phyloP scores from a whole-genome alignment of 495 filamentous ascomycete species.

The Annulohypoxylon bovei region DNA sequence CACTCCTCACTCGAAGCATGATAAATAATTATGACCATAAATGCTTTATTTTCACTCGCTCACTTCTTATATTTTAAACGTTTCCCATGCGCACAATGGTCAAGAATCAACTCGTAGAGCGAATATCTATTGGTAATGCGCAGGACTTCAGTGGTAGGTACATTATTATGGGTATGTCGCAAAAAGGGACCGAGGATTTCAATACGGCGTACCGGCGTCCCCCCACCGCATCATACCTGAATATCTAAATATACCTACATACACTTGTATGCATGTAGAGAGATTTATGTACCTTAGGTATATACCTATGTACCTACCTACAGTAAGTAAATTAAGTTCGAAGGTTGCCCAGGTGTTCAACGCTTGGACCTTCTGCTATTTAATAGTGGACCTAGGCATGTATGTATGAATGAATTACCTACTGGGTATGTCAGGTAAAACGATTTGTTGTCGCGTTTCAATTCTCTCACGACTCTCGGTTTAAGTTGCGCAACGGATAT shows the following conservation, averaged over 20 bases:
- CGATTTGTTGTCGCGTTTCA: constrained; percentile 22
- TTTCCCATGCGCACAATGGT: neutral
- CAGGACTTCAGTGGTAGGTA: no score
- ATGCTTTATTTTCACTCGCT: neutral
- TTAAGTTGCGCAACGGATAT: neutral
- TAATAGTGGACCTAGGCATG: neutral
- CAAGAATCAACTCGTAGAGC: neutral
- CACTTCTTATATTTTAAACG: neutral
- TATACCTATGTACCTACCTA: neutral
- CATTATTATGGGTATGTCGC: no score
- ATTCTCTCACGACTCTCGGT: constrained; percentile 3
- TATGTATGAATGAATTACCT: no score
- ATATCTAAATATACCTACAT: no score
- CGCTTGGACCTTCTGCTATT: neutral
- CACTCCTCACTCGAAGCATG: neutral
- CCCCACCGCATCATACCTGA: no score
- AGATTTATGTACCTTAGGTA: neutral
- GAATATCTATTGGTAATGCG: no score
- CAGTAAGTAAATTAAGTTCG: no score
- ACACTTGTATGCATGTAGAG: neutral
- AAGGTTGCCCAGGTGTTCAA: no score
- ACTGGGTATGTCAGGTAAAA: no score
- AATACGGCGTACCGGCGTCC: no score
- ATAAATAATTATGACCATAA: neutral
- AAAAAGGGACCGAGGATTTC: no score